A percentile compares a stretch with the other conserved stretches of the same genome.
Evolutionary conservation across 495 filamentous ascomycete genomes (phyloP).

Genomic region (Penicillium desertorum): DNA sequence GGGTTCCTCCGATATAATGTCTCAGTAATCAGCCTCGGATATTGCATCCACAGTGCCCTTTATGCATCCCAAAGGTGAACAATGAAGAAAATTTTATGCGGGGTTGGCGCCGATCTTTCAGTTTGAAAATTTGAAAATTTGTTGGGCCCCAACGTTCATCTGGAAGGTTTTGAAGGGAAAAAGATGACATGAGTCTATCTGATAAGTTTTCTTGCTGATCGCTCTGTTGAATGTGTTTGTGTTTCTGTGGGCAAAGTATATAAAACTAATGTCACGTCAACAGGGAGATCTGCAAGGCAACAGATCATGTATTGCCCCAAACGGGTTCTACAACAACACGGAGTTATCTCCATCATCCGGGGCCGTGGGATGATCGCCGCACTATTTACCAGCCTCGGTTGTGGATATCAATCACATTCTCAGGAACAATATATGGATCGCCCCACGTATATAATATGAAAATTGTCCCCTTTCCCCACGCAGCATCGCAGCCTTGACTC

Average conservation of each 20-base stretch:
- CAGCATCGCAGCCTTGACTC: not conserved
- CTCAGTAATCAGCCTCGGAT: not conserved
- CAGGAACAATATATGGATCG: not conserved
- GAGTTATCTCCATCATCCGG: not conserved
- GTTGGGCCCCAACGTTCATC: not conserved
- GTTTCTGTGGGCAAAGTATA: not conserved
- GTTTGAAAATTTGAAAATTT: not conserved
- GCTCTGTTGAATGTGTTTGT: no score
- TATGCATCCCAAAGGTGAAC: not conserved
- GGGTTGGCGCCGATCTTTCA: not conserved
- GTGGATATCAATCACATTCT: slow-evolving; percentile 9
- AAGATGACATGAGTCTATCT: not conserved
- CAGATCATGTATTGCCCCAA: not conserved
- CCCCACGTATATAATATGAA: not conserved
- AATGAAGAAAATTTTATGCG: not conserved
- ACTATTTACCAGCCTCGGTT: slow-evolving; percentile 9
- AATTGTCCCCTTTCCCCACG: not conserved
- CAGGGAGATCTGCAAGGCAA: not conserved
- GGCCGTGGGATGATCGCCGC: not conserved
- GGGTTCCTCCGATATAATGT: not conserved
- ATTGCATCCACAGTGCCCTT: not conserved
- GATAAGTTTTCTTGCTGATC: not conserved
- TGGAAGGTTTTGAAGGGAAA: not conserved
- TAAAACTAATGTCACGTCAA: not conserved
- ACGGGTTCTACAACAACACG: not conserved